Evolutionary conservation across 441 rosid genomes (phyloP).

Genomic region (Omphalea diandra): DNA sequence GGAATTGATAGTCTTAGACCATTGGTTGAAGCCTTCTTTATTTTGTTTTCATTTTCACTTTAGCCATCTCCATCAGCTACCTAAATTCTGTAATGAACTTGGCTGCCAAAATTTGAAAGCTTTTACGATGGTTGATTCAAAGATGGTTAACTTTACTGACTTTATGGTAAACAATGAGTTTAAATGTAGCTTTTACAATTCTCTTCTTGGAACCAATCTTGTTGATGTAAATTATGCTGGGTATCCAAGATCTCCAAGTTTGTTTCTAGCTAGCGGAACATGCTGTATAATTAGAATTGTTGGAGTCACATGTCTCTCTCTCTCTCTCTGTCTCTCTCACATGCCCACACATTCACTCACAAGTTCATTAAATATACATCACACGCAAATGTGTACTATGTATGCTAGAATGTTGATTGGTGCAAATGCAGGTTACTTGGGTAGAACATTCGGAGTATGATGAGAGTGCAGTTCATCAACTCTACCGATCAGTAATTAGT

Average conservation of each 20-base stretch:
- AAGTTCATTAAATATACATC: background rate
- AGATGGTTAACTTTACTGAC: background rate
- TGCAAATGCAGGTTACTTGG: constrained; percentile 71
- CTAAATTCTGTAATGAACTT: background rate
- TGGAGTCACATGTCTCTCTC: no score
- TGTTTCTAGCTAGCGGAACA: background rate
- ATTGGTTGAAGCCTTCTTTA: background rate
- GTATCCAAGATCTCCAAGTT: background rate
- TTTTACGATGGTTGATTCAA: no score
- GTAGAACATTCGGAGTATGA: constrained; percentile 79
- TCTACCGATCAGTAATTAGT: constrained; percentile 47
- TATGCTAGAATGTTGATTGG: constrained; percentile 5
- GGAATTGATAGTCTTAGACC: background rate
- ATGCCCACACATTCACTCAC: background rate
- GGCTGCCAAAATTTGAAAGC: no score
- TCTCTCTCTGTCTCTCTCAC: no score
- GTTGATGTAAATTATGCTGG: background rate
- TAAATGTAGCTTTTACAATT: background rate
- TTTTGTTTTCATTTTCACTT: background rate
- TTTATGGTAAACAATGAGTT: background rate
- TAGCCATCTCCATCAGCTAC: background rate
- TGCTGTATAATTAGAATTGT: background rate
- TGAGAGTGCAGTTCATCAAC: constrained; percentile 54
- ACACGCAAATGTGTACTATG: background rate
- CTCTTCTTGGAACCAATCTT: background rate